A percentile compares a stretch with the other conserved stretches of the same genome.
phyloP scores from a whole-genome alignment of 495 filamentous ascomycete species.

The Hypoxylon fragiforme region DNA sequence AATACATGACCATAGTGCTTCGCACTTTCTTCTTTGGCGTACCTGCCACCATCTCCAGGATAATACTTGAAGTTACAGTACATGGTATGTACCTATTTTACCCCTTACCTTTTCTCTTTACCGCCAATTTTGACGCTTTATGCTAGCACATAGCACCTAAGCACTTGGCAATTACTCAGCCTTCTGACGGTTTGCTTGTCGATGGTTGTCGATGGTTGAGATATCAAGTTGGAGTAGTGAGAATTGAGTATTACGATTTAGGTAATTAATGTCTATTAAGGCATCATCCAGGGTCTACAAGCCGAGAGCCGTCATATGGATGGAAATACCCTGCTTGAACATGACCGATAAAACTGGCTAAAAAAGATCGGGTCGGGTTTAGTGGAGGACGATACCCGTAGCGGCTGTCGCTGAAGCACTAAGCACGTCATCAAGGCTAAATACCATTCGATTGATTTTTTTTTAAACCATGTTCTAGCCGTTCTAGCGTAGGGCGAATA shows the following conservation, averaged over 20 bases:
- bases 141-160: no score
- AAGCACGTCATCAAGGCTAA: conserved; percentile 55
- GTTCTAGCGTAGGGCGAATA: no score
- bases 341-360: conserved; percentile 1
- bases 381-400: conserved; percentile 27
- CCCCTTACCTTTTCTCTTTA: no score
- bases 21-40: no score
- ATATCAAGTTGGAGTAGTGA: no score
- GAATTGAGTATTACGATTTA: no score
- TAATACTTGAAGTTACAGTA: background rate
- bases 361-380: conserved; percentile 7
- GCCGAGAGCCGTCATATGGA: conserved; percentile 29
- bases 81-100: background rate
- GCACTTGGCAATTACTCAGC: no score
- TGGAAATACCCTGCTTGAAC: background rate
- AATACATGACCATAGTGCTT: no score
- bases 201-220: no score
- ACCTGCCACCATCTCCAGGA: no score
- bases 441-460: conserved; percentile 22
- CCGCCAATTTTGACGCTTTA: background rate
- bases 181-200: no score
- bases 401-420: conserved; percentile 35
- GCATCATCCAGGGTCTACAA: conserved; percentile 20
- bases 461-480: conserved; percentile 17
- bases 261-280: conserved; percentile 21